Base-by-base conservation (phyloP, 176 grass and related monocot species). In the Zizania latifolia region DNA sequence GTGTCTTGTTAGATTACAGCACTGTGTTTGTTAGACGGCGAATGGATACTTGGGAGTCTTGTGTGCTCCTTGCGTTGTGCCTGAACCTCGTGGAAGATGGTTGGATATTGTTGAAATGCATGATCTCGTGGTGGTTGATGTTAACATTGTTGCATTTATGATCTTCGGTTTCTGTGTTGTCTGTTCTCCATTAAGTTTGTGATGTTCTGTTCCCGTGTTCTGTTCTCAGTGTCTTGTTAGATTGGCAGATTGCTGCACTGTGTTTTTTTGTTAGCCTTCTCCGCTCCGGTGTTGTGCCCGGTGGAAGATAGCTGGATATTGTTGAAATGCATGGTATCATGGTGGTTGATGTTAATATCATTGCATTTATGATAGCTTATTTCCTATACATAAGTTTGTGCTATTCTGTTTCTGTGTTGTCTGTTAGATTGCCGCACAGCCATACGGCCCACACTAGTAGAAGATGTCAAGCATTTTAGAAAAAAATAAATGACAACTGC, bases 331-430 rank as follows among this genome's bases (percentile, higher is more conserved):
- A 68, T 44, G 6, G 60, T 51, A 16, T 65, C 11, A 24, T 79
- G 39, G 19, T 50, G 23, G 41, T 51, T 62, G 12, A 51, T 85
- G 69, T 60, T 56, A 59, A n/a, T 19, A 24, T 24, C 66, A 8
- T 57, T 77, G 55, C 64, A 71, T 84, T 35, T 69, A 17, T 53
- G 31, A 40, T 54, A n/a, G n/a, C 34, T 41, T 54, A 41, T n/a
- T n/a, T n/a, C n/a, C n/a, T n/a, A n/a, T n/a, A n/a, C n/a, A n/a
- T 31, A 31, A 48, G 12, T 66, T 67, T 80, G n/a, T n/a, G n/a
- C n/a, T n/a, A 12, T 22, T 67, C n/a, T 79, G 27, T 76, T n/a
- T 38, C 31, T 62, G 21, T 44, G 33, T 72, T n/a, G n/a, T 46
- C 45, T 44, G 45, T 4, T 59, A n/a, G 54, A 4, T 63, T 58